Percentiles rank a stretch among this genome's conserved stretches.
These are phyloP conservation scores for Candida lessepsii DNA, from an alignment of 805 yeast species.

Conservation along the genomic window DNA sequence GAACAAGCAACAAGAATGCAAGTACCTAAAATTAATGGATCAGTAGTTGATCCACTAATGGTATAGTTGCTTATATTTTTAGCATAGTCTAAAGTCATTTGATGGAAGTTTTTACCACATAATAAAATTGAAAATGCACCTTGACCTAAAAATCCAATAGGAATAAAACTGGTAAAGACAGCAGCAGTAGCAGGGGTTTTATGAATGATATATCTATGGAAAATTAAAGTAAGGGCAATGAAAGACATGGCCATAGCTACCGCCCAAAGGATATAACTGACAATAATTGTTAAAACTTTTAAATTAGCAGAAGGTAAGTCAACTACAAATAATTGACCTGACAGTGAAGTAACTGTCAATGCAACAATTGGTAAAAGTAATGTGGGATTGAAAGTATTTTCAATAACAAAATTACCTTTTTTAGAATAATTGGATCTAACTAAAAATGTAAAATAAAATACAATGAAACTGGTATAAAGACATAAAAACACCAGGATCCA, in stretches of 20 bases:
- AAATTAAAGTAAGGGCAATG: constrained; percentile 53
- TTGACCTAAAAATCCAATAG: constrained; percentile 85
- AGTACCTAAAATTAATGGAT: constrained; percentile 3
- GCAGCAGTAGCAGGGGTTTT: constrained; percentile 56
- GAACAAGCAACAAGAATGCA: constrained; percentile 19
- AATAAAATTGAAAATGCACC: constrained; percentile 68
- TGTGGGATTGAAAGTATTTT: constrained; percentile 48
- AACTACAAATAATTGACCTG: constrained; percentile 57
- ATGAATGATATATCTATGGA: constrained; percentile 56
- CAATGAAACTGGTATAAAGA: constrained; percentile 57
- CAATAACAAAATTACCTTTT: constrained; percentile 13
- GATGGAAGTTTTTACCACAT: constrained; percentile 45
- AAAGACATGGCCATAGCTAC: constrained; percentile 64
- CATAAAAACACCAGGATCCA: constrained; percentile 62
- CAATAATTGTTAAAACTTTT: constrained; percentile 51
- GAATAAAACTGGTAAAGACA: constrained; percentile 70
- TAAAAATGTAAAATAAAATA: constrained; percentile 50
- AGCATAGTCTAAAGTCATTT: constrained; percentile 14
- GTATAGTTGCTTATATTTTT: constrained; percentile 2
- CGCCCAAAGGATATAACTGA: constrained; percentile 63
- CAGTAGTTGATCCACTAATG: constrained; percentile 13
- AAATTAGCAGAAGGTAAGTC: constrained; percentile 42
- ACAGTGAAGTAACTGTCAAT: constrained; percentile 69
- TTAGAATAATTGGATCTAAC: constrained; percentile 29
- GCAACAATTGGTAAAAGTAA: constrained; percentile 77